Base-by-base conservation (phyloP, 2,329 filamentous ascomycete genomes). In the Hypomyces perniciosus region DNA sequence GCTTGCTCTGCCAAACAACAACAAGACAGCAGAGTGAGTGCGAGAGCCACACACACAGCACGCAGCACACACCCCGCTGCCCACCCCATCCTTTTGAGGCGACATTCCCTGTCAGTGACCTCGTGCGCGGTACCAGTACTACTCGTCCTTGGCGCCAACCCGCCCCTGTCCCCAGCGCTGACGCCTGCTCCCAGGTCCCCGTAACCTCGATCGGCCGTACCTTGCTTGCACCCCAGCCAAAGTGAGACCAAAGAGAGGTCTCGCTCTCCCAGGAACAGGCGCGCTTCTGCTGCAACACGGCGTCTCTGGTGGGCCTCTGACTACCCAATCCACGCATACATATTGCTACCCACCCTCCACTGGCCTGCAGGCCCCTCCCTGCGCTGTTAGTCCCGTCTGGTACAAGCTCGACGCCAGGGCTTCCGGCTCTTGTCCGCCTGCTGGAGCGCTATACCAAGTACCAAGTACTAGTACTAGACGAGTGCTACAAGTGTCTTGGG, bases 361-460 rank as follows among this genome's bases (percentile, higher is more conserved):
- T 13, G 29, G 42, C 35, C 34, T 20, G 20, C 43, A n/a, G n/a
- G 31, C 43, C 34, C 48, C 31, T 20, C 33, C 26, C 12, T 33
- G 28, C 45, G 10, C 45, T 20, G 29, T 50, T 46, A 53, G 50
- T 53, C 53, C 53, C 46, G 43, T 49, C 53, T 46, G 12, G 50
- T 41, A 35, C 53, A 53, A 55, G 53, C 53, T 46, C 48, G 29
- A 31, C 28, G 26, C 41, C 29, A 44, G 45, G 50, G 50, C 45
- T 45, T 39, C 35, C 42, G 43, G 42, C 42, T 44, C 26, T 44
- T 41, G 38, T 41, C 38, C 38, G 38, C 20, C 13, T n/a, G 38
- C 38, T 40, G 38, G 4, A 12, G 8, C 33, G 8, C 33, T 35
- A 3, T 20, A 20, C 20, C 20, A 20, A 20, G 20, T 20, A 20